Percentiles rank a stretch among this genome's conserved stretches.
phyloP scores from a whole-genome alignment of 257 asterid species.

The Nicotiana noctiflora region DNA sequence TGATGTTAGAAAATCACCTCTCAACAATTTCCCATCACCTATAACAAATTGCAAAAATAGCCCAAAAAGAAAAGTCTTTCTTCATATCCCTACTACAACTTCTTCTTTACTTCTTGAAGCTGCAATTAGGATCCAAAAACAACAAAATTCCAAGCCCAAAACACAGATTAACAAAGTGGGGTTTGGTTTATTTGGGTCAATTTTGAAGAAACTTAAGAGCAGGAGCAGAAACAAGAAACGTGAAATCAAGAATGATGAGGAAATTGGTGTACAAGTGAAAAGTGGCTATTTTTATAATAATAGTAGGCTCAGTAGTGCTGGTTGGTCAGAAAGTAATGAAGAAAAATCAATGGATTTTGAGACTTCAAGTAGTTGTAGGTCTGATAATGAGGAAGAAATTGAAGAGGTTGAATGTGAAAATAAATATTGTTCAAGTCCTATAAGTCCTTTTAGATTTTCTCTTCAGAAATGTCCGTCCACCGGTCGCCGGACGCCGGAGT shows the following conservation, averaged over 20 bases:
- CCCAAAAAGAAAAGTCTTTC: conserved; percentile 5
- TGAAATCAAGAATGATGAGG: conserved; percentile 9
- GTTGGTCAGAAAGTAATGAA: conserved; percentile 43
- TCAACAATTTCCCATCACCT: conserved; percentile 14
- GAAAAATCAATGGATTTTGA: conserved; percentile 33
- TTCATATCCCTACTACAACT: conserved; percentile 59
- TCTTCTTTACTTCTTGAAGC: conserved; percentile 70
- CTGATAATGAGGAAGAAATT: conserved; percentile 18
- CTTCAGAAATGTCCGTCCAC: conserved; percentile 27
- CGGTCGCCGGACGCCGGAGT: conserved; percentile 54
- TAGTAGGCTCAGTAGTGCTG: conserved; percentile 32
- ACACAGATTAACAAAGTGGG: conserved; percentile 30
- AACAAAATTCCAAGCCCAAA: conserved; percentile 28
- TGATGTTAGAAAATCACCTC: conserved; percentile 48
- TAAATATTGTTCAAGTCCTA: conserved; percentile 23
- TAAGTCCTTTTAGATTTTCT: conserved; percentile 30
- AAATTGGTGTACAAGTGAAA: neutral
- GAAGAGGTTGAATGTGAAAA: conserved; percentile 5
- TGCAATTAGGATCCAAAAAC: conserved; percentile 73
- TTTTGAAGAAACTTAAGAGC: conserved; percentile 47
- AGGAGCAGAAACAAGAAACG: conserved; percentile 31
- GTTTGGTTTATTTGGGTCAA: conserved; percentile 53
- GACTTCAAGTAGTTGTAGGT: conserved; percentile 25
- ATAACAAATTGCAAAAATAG: neutral
- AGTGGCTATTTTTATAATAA: conserved; percentile 17